These are phyloP conservation scores for Aspergillus proliferans DNA, from an alignment of 2,329 filamentous ascomycete genomes.

Conservation along the genomic window DNA sequence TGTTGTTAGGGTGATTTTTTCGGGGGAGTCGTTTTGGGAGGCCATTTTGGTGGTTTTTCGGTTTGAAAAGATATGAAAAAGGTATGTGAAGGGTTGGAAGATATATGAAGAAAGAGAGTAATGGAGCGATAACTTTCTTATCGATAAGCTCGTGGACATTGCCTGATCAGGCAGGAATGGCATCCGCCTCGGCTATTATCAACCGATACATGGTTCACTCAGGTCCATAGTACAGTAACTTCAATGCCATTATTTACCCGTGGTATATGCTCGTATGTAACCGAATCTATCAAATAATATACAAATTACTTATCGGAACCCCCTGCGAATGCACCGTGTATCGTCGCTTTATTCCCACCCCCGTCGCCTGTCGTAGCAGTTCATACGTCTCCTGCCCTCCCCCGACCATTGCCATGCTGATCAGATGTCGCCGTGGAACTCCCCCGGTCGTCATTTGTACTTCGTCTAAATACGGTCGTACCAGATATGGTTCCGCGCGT, in stretches of 20 bases:
- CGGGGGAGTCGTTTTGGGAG: background rate
- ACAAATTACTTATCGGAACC: conserved; percentile 68
- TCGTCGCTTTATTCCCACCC: conserved; percentile 67
- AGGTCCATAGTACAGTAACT: too few species aligned
- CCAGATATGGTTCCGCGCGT: conserved; percentile 37
- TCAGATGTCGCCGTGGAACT: conserved; percentile 61
- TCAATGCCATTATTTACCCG: too few species aligned
- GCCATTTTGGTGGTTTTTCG: background rate
- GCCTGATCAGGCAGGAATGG: background rate
- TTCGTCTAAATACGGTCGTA: conserved; percentile 68
- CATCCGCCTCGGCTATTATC: background rate
- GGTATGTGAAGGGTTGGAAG: background rate
- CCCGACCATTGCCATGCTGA: conserved; percentile 77
- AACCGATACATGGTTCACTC: too few species aligned
- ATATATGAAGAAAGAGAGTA: background rate
- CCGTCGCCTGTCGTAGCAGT: conserved; percentile 56
- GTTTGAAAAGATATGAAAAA: background rate
- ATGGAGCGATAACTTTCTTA: background rate
- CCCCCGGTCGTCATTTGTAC: conserved; percentile 66
- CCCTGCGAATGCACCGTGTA: conserved; percentile 80
- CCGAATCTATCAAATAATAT: conserved; percentile 51
- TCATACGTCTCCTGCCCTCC: conserved; percentile 63
- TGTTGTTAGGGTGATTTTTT: background rate
- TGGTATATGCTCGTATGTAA: background rate
- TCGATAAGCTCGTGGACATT: background rate